These are phyloP conservation scores for Pisolithus thermaeus DNA, from an alignment of 1,284 basidiomycete genomes.

Conservation along the genomic window DNA sequence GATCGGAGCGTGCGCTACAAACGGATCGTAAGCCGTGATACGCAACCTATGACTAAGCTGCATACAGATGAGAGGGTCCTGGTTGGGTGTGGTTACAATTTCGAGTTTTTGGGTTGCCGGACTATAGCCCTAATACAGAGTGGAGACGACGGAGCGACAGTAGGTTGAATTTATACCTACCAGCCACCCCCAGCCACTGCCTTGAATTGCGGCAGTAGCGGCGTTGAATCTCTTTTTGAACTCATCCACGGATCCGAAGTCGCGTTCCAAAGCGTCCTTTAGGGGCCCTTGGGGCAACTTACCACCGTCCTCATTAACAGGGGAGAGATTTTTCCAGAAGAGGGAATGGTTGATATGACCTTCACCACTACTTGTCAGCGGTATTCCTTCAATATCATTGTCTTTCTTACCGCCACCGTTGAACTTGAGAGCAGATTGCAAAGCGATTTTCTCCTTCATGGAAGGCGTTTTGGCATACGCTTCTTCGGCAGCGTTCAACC, in stretches of 20 bases:
- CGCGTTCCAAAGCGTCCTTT: slow-evolving; percentile 74
- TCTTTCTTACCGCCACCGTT: slow-evolving; percentile 76
- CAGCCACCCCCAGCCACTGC: slow-evolving; percentile 98
- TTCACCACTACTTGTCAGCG: slow-evolving; percentile 20
- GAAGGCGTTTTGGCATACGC: slow-evolving; percentile 63
- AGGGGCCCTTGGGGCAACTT: slow-evolving; percentile 69
- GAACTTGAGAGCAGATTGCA: slow-evolving; percentile 86
- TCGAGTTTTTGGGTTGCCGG: slow-evolving; percentile 71
- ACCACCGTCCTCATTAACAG: slow-evolving; percentile 55
- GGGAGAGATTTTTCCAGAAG: slow-evolving; percentile 96
- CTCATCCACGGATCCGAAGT: slow-evolving; percentile 81
- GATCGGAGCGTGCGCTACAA: slow-evolving; percentile 75
- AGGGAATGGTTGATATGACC: slow-evolving; percentile 90
- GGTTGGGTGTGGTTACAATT: slow-evolving; percentile 89
- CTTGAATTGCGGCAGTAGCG: slow-evolving; percentile 90
- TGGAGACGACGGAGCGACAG: neutral
- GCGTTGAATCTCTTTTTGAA: slow-evolving; percentile 85
- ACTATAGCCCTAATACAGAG: slow-evolving; percentile 60
- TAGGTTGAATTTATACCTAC: slow-evolving; percentile 34
- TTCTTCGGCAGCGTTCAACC: slow-evolving; percentile 88
- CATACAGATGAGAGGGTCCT: slow-evolving; percentile 86
- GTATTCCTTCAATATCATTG: too few relatives aligned
- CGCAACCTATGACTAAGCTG: neutral
- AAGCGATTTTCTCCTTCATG: slow-evolving; percentile 78
- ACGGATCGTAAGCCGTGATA: slow-evolving; percentile 5